Evolutionary conservation across 2,329 filamentous ascomycete species (phyloP), one percentile per base, ranked within the genome.

Genomic region (Fusarium sororula): DNA sequence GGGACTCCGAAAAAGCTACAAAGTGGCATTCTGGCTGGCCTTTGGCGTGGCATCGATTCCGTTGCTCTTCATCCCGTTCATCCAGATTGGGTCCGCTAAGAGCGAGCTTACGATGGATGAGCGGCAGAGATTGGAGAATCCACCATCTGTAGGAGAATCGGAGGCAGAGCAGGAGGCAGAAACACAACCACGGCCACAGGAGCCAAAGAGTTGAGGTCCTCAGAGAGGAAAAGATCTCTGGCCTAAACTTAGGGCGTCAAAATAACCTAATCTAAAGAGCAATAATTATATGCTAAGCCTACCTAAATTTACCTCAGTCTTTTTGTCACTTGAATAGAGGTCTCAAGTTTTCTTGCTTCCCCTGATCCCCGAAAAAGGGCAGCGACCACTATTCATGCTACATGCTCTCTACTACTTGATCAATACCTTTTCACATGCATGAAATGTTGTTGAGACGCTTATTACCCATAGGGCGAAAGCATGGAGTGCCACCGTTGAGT

Each of bases 1-100:
- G 15, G 69, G 80, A 4, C 68, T 85, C 42, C 55, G 73, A n/a
- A 58, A 78, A 66, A 79, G 77, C 37, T 78, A 79, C 59, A 69
- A 79, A 68, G 70, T 75, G 28, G 77, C 74, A 20, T 79, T 79
- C 35, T 79, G 77, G 77, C 37, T 79, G 42, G 66, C 75, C 4
- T 76, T 79, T 32, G 73, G 77, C 12, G 68, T 78, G 28, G 73
- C 74, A 14, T 58, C 62, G 6, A 41, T 77, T 26, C 70, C 77
- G 6, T 28, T 79, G 9, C 39, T 79, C 11, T 57, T 79, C 8
- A 54, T 76, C 11, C 70, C 66, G 0, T 79, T 79, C 32, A 56
- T 78, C n/a, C 68, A 59, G 14, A 79, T 79, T 30, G 77, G 77
- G 13, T 72, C 73, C 20, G 75, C 77, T n/a, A 79, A 77, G 68